phyloP scores from a whole-genome alignment of 306 rosid genomes.

The Astragalus glycyphyllos region DNA sequence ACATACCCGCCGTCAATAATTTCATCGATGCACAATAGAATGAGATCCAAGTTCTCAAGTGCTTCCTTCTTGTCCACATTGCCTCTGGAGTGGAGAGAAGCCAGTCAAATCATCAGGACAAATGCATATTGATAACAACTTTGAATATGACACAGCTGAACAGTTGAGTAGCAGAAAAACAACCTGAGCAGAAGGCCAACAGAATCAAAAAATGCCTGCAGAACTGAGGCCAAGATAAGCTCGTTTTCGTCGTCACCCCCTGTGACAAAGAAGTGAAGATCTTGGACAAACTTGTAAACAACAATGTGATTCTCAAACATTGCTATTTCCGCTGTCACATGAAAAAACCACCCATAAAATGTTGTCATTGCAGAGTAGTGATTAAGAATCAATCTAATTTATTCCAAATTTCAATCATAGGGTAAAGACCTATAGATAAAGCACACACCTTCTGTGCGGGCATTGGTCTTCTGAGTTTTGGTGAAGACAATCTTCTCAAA shows the following conservation, averaged over 20 bases:
- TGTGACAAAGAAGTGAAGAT: slow-evolving; percentile 92
- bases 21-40: slow-evolving; percentile 93
- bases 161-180: slow-evolving; percentile 29
- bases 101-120: slow-evolving; percentile 32
- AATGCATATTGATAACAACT: slow-evolving; percentile 27
- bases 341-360: slow-evolving; percentile 31
- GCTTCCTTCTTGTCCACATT: slow-evolving; percentile 96
- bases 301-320: slow-evolving; percentile 81
- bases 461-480: slow-evolving; percentile 96
- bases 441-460: slow-evolving; percentile 82
- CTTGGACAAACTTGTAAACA: slow-evolving; percentile 94
- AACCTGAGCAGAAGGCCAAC: slow-evolving; percentile 92
- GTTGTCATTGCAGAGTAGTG: background rate
- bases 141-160: background rate
- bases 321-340: slow-evolving; percentile 76
- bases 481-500: slow-evolving; percentile 87
- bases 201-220: slow-evolving; percentile 91
- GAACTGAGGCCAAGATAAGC: slow-evolving; percentile 82
- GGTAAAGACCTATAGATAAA: slow-evolving; percentile 27
- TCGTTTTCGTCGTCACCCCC: slow-evolving; percentile 92
- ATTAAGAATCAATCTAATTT: slow-evolving; percentile 18
- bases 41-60: slow-evolving; percentile 95
- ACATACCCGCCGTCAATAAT: slow-evolving; percentile 95
- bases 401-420: slow-evolving; percentile 20
- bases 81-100: slow-evolving; percentile 60